Evolutionary conservation across 192 early-diverging fungal species (phyloP), one percentile per base, ranked within the genome.

Genomic region (Spizellomyces sp.): DNA sequence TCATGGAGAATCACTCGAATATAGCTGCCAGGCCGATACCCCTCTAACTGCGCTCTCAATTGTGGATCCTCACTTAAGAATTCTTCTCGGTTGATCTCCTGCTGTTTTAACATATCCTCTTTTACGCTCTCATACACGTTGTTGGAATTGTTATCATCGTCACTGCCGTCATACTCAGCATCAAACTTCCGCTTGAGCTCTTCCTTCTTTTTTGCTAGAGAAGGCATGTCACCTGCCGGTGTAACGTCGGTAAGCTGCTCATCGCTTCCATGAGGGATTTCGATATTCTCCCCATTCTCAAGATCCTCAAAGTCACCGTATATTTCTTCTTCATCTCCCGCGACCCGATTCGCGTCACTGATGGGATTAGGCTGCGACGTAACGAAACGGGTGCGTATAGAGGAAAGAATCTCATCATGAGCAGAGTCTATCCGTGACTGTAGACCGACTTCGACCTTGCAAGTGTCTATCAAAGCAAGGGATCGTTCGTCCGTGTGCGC

Each of bases 151-250:
- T 91, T 91, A 54, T 90, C 94, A 54, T 88, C 89, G 45, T 74
- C 80, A 9, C 68, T 70, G 3, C 80, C 82, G 67, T 88, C 90
- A 75, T 96, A 95, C 67, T 97, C 81, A 44, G 91, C 91, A 78
- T 96, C 93, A 77, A 98, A 99, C 80, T 96, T 97, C 70, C 86
- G 90, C 75, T 95, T 94, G 54, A 99, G 86, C 69, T 92, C 88
- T 71, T 91, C 92, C 77, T 95, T 95, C 79, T 90, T 93, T 59
- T 87, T 88, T 4, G 89, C 86, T 73, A 97, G 81, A 8, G 81
- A 90, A 12, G 42, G 12, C 55, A 54, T 50, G 55, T 85, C 72
- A 14, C 74, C 68, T 41, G 8, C 81, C 54, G 87, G 27, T 36
- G 27, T 36, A 2, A 36, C 27, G 27, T 36, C 1, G 27, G 27